Conservation (phyloP, 768 basidiomycete species). For the Suillus placidus region DNA sequence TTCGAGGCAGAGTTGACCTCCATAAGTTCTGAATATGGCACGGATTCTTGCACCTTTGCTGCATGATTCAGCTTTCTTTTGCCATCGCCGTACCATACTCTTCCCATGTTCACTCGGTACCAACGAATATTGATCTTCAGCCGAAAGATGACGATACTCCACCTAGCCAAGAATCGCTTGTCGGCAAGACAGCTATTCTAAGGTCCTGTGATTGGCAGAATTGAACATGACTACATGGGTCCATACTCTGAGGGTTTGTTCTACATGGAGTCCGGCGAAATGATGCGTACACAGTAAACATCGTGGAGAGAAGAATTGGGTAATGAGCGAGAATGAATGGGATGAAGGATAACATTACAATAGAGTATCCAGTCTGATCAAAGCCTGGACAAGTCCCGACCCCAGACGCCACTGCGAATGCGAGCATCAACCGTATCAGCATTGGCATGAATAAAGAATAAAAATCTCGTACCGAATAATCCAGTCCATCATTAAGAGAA, state of each 20-base stretch:
- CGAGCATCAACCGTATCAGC: constrained; percentile 1
- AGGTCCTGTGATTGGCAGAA: constrained; percentile 92
- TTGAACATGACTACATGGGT: constrained; percentile 22
- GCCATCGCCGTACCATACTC: neutral
- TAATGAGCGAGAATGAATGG: constrained; percentile 6
- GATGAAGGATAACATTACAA: neutral
- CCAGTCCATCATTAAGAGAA: constrained; percentile 97
- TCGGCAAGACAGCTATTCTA: constrained; percentile 72
- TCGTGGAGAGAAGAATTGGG: neutral
- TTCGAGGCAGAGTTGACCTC: neutral
- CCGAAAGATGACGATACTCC: constrained; percentile 80
- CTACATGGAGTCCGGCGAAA: neutral
- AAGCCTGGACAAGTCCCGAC: constrained; percentile 36
- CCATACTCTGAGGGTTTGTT: neutral
- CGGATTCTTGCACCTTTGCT: neutral
- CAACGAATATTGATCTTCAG: constrained; percentile 71
- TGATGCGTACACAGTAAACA: neutral
- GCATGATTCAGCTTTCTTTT: neutral
- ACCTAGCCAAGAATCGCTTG: constrained; percentile 77
- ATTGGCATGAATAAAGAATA: neutral
- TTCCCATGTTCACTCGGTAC: constrained; percentile 4
- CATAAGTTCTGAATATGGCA: neutral
- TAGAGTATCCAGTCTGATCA: constrained; percentile 11
- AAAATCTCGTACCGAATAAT: constrained; percentile 61
- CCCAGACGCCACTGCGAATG: constrained; percentile 35